Percentiles rank a stretch among this genome's conserved stretches.
These are phyloP conservation scores for Wickerhamomyces subpelliculosus DNA, from an alignment of 805 yeast genomes.

Conservation along the genomic window DNA sequence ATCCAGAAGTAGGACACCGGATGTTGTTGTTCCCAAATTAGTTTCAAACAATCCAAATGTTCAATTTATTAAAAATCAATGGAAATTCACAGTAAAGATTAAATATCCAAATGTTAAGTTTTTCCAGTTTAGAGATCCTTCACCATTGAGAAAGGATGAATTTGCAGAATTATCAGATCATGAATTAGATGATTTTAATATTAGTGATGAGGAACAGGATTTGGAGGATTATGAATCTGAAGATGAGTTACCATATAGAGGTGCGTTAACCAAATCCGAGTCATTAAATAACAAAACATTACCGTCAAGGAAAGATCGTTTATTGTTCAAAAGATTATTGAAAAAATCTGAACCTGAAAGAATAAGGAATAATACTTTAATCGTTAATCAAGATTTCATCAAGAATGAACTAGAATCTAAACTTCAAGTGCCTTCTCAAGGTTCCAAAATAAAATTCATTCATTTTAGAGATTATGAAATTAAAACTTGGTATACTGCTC, in stretches of 20 bases:
- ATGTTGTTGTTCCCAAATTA: constrained; percentile 1
- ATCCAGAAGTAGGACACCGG: neutral
- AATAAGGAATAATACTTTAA: constrained; percentile 27
- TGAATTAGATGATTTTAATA: constrained; percentile 19
- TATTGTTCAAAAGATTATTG: constrained; percentile 36
- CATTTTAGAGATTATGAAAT: constrained; percentile 70
- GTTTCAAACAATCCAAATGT: constrained; percentile 23
- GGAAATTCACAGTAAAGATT: constrained; percentile 18
- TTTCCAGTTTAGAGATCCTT: constrained; percentile 20
- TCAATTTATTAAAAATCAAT: constrained; percentile 8
- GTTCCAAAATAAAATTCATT: constrained; percentile 36
- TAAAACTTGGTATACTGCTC: constrained; percentile 88
- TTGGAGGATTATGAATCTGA: constrained; percentile 20
- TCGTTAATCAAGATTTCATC: constrained; percentile 15
- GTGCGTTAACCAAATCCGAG: constrained; percentile 51
- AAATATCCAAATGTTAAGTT: constrained; percentile 10
- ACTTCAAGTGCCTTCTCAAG: constrained; percentile 6
- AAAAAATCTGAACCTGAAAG: constrained; percentile 34
- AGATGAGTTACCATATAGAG: constrained; percentile 61
- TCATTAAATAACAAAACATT: constrained; percentile 54
- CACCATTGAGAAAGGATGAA: constrained; percentile 14
- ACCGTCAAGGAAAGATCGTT: constrained; percentile 48
- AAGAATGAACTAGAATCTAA: neutral
- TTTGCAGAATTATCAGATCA: constrained; percentile 15
- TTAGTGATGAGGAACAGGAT: constrained; percentile 11